phyloP scores from a whole-genome alignment of 331 rosid species.

The Dryas integrifolia region DNA sequence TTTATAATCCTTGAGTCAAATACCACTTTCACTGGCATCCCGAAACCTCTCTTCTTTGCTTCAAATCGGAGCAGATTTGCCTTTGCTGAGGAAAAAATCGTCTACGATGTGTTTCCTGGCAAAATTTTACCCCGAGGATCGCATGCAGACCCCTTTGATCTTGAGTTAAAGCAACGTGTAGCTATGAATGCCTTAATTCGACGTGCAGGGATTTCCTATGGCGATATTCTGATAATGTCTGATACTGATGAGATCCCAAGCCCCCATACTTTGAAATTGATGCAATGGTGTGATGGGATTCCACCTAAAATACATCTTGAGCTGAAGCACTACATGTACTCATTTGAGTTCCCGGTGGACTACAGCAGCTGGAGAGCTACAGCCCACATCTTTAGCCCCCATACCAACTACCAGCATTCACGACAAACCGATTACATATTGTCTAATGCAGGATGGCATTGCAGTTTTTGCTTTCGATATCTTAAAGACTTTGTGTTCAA shows the following conservation, averaged over 20 bases:
- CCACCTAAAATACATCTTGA: slow-evolving; percentile 82
- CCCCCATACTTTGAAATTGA: slow-evolving; percentile 64
- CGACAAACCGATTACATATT: slow-evolving; percentile 55
- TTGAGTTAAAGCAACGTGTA: slow-evolving; percentile 60
- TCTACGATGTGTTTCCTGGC: slow-evolving; percentile 50
- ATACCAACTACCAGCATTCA: slow-evolving; percentile 57
- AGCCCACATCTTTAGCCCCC: slow-evolving; percentile 48
- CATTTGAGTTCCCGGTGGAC: slow-evolving; percentile 85
- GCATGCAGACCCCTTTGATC: slow-evolving; percentile 54
- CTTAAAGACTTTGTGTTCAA: slow-evolving; percentile 77
- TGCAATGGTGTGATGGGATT: slow-evolving; percentile 88
- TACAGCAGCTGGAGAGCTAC: slow-evolving; percentile 90
- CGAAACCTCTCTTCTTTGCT: slow-evolving; percentile 61
- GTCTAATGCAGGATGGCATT: slow-evolving; percentile 94
- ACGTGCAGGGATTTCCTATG: slow-evolving; percentile 61
- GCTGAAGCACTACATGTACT: slow-evolving; percentile 76
- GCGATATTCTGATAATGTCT: slow-evolving; percentile 73
- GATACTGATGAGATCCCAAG: slow-evolving; percentile 93
- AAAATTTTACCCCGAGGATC: slow-evolving; percentile 39
- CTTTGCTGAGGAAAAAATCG: slow-evolving; percentile 56
- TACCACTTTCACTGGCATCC: slow-evolving; percentile 81
- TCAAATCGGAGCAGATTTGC: slow-evolving; percentile 46
- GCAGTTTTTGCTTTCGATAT: slow-evolving; percentile 78
- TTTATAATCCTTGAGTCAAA: slow-evolving; percentile 77
- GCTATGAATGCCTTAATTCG: slow-evolving; percentile 60